Base-by-base conservation (phyloP, 208 protist genomes). In the Angomonas deanei region DNA sequence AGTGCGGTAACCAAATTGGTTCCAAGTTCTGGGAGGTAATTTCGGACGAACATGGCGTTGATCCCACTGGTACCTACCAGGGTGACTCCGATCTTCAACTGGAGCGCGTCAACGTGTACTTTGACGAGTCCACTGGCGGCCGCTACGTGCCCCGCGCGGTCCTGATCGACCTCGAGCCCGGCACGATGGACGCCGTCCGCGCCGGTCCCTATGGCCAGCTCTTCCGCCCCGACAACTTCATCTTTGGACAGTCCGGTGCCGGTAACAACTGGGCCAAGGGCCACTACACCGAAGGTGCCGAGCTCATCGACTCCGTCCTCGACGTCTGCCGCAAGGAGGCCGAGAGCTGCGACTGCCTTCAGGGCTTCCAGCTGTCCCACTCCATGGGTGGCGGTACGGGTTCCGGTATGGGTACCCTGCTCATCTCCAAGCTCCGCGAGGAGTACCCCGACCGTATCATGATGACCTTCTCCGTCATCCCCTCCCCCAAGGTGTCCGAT, bases 221-320 rank as follows among this genome's bases (percentile, higher is more conserved):
- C 48, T 91, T 91, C 77, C 77, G 86, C 64, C 74, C 98, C 60
- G 97, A 99, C 79, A 99, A 99, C 91, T 98, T 99, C 75, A 88
- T 99, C 47, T 98, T 98, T 72, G 98, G 98, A 39, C 94, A 99
- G 84, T 90, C 89, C 58, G 97, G 97, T 97, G 82, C 87, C 28
- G 98, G 97, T 61, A 99, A 99, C 93, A 99, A 99, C 93, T 99
- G 98, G 98, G 94, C 92, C 54, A 97, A 97, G 83, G 96, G 98
- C 66, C 97, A 99, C 86, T 99, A 99, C 85, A 99, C 97, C 10
- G 98, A 99, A 69, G 98, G 98, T 62, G 97, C 95, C 62, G 97
- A 99, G 81, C 80, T 99, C 15, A 96, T 99, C 50, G 98, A 99
- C 63, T 81, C 78, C 26, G 94, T 99, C 15, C 80, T 99, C 26